A percentile compares a stretch with the other conserved stretches of the same genome.
phyloP scores from a whole-genome alignment of 768 basidiomycete genomes.

The Solioccasus polychromus region DNA sequence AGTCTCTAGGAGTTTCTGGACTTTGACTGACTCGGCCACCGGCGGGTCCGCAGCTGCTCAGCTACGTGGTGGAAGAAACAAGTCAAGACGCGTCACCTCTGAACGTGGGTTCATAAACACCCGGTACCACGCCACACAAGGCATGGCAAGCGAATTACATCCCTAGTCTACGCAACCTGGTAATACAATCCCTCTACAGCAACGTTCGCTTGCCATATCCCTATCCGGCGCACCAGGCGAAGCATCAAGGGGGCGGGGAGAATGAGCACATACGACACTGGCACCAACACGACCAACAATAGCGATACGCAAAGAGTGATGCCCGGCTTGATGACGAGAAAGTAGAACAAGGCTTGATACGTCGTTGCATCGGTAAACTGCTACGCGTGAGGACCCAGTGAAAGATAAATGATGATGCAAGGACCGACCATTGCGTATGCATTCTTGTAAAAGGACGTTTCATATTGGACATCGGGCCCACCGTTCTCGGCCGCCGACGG shows the following conservation, averaged over 20 bases:
- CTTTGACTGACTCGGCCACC: slow-evolving; percentile 2
- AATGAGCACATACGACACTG: slow-evolving; percentile 57
- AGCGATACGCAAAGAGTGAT: slow-evolving; percentile 69
- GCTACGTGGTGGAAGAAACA: slow-evolving; percentile 23
- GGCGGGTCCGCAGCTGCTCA: not conserved
- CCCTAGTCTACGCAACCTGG: slow-evolving; percentile 27
- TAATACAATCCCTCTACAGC: slow-evolving; percentile 69
- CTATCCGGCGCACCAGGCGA: slow-evolving; percentile 60
- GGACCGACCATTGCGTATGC: slow-evolving; percentile 71
- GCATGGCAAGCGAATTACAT: slow-evolving; percentile 16
- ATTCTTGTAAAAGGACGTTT: slow-evolving; percentile 78
- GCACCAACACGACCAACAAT: slow-evolving; percentile 49
- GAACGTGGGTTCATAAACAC: slow-evolving; percentile 27
- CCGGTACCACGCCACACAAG: slow-evolving; percentile 31
- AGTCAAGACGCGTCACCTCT: slow-evolving; percentile 39
- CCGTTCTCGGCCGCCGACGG: slow-evolving; percentile 51
- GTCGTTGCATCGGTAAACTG: slow-evolving; percentile 82
- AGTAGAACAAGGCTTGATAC: slow-evolving; percentile 85
- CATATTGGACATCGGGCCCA: slow-evolving; percentile 37
- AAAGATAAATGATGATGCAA: not conserved
- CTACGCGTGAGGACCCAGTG: not conserved
- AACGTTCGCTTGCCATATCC: slow-evolving; percentile 81
- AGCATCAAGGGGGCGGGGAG: slow-evolving; percentile 68
- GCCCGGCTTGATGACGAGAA: slow-evolving; percentile 81
- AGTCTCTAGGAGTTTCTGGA: not conserved